Conservation (phyloP, 2,329 filamentous ascomycete species). For the Fusarium caatingaense region DNA sequence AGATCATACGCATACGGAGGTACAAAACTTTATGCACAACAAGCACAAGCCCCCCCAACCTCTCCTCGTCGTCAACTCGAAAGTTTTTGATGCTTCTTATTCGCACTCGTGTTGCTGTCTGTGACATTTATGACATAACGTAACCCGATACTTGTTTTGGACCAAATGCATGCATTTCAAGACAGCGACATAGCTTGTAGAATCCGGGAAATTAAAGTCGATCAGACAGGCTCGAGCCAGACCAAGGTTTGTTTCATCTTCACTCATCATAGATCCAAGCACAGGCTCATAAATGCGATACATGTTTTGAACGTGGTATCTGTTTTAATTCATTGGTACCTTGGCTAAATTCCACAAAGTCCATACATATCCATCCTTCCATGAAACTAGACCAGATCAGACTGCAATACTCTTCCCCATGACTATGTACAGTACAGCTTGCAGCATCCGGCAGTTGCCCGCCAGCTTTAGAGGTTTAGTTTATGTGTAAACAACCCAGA, state of each 20-base stretch:
- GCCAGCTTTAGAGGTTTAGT: slow-evolving; percentile 41
- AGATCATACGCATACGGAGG: not conserved
- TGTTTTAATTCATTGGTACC: slow-evolving; percentile 33
- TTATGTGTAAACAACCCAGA: slow-evolving; percentile 29
- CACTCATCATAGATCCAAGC: slow-evolving; percentile 24
- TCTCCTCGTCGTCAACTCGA: not conserved
- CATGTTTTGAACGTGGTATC: slow-evolving; percentile 23
- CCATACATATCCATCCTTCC: slow-evolving; percentile 11
- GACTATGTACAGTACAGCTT: slow-evolving; percentile 42
- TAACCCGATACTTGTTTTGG: not conserved
- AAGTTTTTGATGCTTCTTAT: slow-evolving; percentile 3
- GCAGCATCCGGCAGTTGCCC: slow-evolving; percentile 32
- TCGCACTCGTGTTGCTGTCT: slow-evolving; percentile 15
- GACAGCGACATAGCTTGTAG: slow-evolving; percentile 18
- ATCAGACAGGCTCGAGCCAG: slow-evolving; percentile 21
- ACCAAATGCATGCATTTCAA: not conserved
- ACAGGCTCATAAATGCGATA: not conserved
- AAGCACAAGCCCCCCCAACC: not conserved
- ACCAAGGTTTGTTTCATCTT: slow-evolving; percentile 17
- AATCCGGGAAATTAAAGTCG: slow-evolving; percentile 12
- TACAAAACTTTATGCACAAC: slow-evolving; percentile 1
- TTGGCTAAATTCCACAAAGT: slow-evolving; percentile 15
- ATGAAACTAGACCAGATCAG: slow-evolving; percentile 25
- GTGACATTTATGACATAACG: slow-evolving; percentile 12
- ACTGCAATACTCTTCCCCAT: slow-evolving; percentile 21